A percentile compares a stretch with the other conserved stretches of the same genome.
These are phyloP conservation scores for Cornus controversa DNA, from an alignment of 148 eudicot species.

Conservation along the genomic window DNA sequence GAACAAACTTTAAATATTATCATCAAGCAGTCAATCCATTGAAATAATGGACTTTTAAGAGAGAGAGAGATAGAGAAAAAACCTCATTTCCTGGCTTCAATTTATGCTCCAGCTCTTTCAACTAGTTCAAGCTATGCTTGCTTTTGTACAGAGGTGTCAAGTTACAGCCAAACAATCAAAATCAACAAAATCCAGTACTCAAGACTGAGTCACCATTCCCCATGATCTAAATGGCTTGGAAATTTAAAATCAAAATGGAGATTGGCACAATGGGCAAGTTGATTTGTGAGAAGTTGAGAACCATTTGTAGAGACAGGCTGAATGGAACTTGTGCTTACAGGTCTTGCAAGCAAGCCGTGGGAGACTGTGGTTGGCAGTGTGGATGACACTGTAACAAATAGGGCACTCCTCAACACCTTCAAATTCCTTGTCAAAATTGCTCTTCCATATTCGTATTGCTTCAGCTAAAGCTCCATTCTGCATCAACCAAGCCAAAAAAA, in stretches of 20 bases:
- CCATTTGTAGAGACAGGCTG: conserved; percentile 97
- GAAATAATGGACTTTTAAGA: not conserved
- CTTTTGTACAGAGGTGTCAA: conserved; percentile 3
- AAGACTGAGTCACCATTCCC: conserved; percentile 3
- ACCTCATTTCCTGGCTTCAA: not conserved
- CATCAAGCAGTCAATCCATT: not conserved
- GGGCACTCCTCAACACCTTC: conserved; percentile 99
- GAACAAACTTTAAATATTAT: not conserved
- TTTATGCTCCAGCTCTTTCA: conserved; percentile 11
- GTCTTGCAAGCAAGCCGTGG: conserved; percentile 98
- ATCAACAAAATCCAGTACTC: not conserved
- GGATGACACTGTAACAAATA: conserved; percentile 96
- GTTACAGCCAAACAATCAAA: not conserved
- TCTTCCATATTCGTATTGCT: conserved; percentile 92
- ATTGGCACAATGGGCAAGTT: conserved; percentile 93
- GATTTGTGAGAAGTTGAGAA: conserved; percentile 95
- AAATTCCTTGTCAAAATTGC: conserved; percentile 92
- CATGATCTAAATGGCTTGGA: not conserved
- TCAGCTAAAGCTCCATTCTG: conserved; percentile 98
- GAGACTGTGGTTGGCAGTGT: conserved; percentile 76
- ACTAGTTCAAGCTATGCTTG: not conserved
- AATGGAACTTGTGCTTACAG: conserved; percentile 95
- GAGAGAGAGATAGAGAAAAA: not conserved
- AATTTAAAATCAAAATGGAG: conserved; percentile 61
- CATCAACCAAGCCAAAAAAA: conserved; percentile 2